Conservation (phyloP, 2,329 filamentous ascomycete genomes). For the Diaporthe sp. region DNA sequence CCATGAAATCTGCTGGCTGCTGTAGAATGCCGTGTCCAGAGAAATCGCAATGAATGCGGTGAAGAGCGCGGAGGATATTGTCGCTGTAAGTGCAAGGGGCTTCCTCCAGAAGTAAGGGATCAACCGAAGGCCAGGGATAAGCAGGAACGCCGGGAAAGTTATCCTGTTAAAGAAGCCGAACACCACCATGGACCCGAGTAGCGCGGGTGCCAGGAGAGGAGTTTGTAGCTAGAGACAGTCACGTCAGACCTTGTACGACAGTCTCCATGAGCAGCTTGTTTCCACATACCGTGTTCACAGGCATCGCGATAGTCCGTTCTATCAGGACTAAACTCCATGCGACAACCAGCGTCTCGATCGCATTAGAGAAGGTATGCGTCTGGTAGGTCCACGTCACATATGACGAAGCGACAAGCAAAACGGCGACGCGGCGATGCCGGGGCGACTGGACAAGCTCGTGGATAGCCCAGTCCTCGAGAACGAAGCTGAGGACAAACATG, state of each 20-base stretch:
- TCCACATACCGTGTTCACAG: conserved; percentile 73
- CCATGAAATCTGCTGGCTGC: conserved; percentile 73
- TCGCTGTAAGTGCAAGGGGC: conserved; percentile 72
- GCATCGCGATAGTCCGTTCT: conserved; percentile 79
- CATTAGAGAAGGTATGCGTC: conserved; percentile 98
- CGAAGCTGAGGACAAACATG: conserved; percentile 97
- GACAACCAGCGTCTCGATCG: conserved; percentile 92
- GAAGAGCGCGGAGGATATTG: conserved; percentile 74
- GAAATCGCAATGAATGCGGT: conserved; percentile 82
- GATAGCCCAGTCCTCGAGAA: conserved; percentile 97
- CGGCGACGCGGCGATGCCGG: conserved; percentile 78
- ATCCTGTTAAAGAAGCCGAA: conserved; percentile 97
- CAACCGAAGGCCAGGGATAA: conserved; percentile 86
- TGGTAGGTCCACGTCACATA: conserved; percentile 99
- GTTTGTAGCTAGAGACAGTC: conserved; percentile 72
- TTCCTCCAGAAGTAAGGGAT: conserved; percentile 86
- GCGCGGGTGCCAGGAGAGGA: conserved; percentile 80
- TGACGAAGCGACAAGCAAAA: conserved; percentile 91
- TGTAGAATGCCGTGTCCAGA: conserved; percentile 89
- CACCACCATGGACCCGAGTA: conserved; percentile 85
- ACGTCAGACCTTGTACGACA: conserved; percentile 46
- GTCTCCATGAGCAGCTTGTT: not conserved
- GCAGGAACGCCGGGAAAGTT: conserved; percentile 93
- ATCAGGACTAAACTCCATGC: conserved; percentile 95
- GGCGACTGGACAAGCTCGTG: conserved; percentile 88